Evolutionary conservation across 1,139 yeast species (phyloP).

Genomic region (Hemisphaericaspora lyxosophila): DNA sequence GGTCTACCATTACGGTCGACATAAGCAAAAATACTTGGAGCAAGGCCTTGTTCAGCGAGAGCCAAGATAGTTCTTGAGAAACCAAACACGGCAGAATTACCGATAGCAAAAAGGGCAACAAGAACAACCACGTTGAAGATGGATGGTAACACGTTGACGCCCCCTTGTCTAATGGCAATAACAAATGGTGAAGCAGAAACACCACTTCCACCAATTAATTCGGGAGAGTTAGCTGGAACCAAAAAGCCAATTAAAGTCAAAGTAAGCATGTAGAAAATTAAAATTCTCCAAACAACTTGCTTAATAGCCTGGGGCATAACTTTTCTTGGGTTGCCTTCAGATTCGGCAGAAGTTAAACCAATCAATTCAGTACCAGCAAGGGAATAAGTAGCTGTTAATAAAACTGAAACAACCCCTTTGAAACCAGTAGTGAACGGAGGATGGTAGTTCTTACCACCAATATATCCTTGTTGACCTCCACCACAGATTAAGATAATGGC

Average conservation of each 20-base stretch:
- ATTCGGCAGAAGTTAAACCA: constrained; percentile 41
- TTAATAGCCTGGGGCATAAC: constrained; percentile 44
- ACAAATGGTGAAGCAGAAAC: constrained; percentile 45
- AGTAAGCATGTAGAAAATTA: constrained; percentile 42
- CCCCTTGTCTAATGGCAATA: constrained; percentile 43
- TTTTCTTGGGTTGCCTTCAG: constrained; percentile 38
- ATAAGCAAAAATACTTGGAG: constrained; percentile 35
- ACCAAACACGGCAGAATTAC: constrained; percentile 47
- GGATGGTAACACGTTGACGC: constrained; percentile 42
- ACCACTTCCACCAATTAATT: constrained; percentile 32
- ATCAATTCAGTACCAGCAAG: constrained; percentile 48
- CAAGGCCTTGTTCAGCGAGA: constrained; percentile 42
- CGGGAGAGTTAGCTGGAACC: constrained; percentile 32
- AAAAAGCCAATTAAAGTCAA: constrained; percentile 42
- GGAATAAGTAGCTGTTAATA: constrained; percentile 44
- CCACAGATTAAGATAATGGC: constrained; percentile 72
- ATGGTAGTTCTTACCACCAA: constrained; percentile 59
- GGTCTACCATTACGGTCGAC: constrained; percentile 47
- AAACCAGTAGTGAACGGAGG: constrained; percentile 62
- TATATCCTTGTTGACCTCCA: constrained; percentile 56
- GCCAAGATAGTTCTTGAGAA: constrained; percentile 44
- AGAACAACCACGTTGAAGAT: constrained; percentile 44
- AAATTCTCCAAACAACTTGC: constrained; percentile 44
- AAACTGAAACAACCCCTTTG: constrained; percentile 49
- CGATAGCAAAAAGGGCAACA: constrained; percentile 43